These are phyloP conservation scores for Suillus paluster DNA, from an alignment of 768 basidiomycete species.

Conservation along the genomic window DNA sequence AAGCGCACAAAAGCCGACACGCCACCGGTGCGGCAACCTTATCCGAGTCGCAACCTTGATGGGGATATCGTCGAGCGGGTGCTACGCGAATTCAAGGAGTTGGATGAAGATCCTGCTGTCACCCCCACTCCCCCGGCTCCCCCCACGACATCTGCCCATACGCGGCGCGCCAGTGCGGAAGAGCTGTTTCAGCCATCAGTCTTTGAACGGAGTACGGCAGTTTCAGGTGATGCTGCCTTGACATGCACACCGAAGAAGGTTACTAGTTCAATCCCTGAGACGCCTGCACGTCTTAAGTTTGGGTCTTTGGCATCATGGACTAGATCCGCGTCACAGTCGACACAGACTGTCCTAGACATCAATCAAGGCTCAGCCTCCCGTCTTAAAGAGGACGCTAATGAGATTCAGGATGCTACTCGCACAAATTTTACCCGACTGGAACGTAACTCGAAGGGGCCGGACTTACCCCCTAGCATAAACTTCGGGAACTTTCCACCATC, in stretches of 20 bases:
- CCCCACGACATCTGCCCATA: constrained; percentile 10
- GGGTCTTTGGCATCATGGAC: constrained; percentile 21
- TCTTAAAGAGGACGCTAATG: constrained; percentile 9
- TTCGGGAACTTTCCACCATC: not conserved
- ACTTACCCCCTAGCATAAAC: not conserved
- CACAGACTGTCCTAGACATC: constrained; percentile 10
- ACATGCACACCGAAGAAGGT: constrained; percentile 12
- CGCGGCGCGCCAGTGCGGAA: constrained; percentile 22
- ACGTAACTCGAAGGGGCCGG: not conserved
- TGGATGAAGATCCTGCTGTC: constrained; percentile 19
- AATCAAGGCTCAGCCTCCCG: constrained; percentile 9
- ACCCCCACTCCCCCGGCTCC: constrained; percentile 5
- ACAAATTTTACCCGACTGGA: not conserved
- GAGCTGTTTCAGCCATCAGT: constrained; percentile 29
- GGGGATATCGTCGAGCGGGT: constrained; percentile 23
- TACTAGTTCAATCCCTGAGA: constrained; percentile 18
- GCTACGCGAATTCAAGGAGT: constrained; percentile 24
- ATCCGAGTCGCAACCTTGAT: constrained; percentile 29
- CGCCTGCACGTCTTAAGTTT: constrained; percentile 22
- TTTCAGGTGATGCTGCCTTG: not conserved
- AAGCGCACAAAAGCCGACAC: constrained; percentile 25
- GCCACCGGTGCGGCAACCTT: constrained; percentile 29
- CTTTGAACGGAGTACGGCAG: constrained; percentile 8
- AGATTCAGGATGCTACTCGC: not conserved
- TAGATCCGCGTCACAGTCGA: constrained; percentile 19